These are phyloP conservation scores for Acer saccharum DNA, from an alignment of 345 rosid species.

Conservation along the genomic window DNA sequence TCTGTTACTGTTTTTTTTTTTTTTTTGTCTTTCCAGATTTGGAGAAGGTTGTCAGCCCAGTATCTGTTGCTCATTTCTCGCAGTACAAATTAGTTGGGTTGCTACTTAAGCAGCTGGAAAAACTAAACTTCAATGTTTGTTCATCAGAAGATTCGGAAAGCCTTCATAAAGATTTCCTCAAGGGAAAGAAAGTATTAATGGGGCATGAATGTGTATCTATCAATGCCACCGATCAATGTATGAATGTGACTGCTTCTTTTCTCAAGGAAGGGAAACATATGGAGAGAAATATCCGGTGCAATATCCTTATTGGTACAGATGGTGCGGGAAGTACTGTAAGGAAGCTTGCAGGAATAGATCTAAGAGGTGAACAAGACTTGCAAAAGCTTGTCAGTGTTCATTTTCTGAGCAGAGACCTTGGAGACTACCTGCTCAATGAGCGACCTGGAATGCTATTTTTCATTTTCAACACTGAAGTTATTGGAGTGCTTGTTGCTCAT, in stretches of 20 bases:
- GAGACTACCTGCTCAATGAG: constrained; percentile 58
- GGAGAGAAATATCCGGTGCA: constrained; percentile 57
- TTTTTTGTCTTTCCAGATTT: constrained; percentile 50
- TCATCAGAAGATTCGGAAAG: constrained; percentile 33
- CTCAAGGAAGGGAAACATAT: constrained; percentile 46
- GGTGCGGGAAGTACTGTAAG: constrained; percentile 86
- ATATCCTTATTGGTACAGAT: constrained; percentile 79
- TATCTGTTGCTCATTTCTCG: constrained; percentile 89
- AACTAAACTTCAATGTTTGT: constrained; percentile 46
- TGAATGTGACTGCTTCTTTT: constrained; percentile 61
- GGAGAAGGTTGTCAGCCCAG: constrained; percentile 79
- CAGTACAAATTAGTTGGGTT: constrained; percentile 75
- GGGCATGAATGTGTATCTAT: constrained; percentile 85
- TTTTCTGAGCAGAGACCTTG: constrained; percentile 82
- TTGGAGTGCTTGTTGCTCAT: constrained; percentile 95
- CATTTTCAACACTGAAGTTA: constrained; percentile 82
- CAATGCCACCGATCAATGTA: constrained; percentile 40
- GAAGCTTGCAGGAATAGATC: constrained; percentile 59
- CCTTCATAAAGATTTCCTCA: constrained; percentile 29
- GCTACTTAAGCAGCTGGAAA: constrained; percentile 67
- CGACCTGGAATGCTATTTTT: constrained; percentile 94
- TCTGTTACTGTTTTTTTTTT: constrained; percentile 16
- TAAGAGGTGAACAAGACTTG: constrained; percentile 78
- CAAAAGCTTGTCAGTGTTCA: constrained; percentile 92
- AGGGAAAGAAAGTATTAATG: constrained; percentile 61